Base-by-base conservation (phyloP, 108 stramenopile genomes). In the Skeletonema costatum region DNA sequence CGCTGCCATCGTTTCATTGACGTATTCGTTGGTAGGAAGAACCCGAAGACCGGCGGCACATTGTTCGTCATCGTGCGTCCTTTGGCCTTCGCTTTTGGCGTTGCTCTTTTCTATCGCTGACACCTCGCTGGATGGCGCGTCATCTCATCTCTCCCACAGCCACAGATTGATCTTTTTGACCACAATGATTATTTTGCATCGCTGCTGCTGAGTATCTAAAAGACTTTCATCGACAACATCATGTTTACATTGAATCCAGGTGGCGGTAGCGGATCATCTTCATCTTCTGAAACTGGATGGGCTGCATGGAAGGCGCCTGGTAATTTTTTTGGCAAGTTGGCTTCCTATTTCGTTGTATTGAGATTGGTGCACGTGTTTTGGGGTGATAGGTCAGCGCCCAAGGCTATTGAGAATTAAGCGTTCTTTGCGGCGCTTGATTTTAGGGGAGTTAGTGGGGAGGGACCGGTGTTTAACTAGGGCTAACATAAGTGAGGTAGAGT, bases 161-260 rank as follows among this genome's bases (percentile, higher is more conserved):
- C 5, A 35, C 33, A 5, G 4, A 35, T 33, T 4, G 32, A 33
- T 35, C 33, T 5, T 5, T 4, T 35, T 5, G 33, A 4, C 33
- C 33, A 35, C 33, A 4, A 35, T 35, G 33, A 33, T 3, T 2
- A 2, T 5, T 35, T 5, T 35, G 9, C 39, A 39, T 11, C 12
- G 39, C 42, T 44, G 42, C 1, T 39, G n/a, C 44, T 14, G 42
- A n/a, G 25, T 25, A 25, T 25, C 25, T 25, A 25, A 25, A 25
- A 46, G 7, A 9, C 9, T 41, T 41, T 41, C 36, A 41, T 41
- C 39, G 39, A 56, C 9, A 29, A 61, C 1, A 60, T 33, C 32
- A 92, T 92, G 91, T 92, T 92, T 86, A 87, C 87, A 13, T 83
- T 92, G 74, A 75, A 87, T 83, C 91, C 91, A n/a, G 72, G 78